These are phyloP conservation scores for Trametes meyenii DNA, from an alignment of 768 basidiomycete genomes.

Conservation along the genomic window DNA sequence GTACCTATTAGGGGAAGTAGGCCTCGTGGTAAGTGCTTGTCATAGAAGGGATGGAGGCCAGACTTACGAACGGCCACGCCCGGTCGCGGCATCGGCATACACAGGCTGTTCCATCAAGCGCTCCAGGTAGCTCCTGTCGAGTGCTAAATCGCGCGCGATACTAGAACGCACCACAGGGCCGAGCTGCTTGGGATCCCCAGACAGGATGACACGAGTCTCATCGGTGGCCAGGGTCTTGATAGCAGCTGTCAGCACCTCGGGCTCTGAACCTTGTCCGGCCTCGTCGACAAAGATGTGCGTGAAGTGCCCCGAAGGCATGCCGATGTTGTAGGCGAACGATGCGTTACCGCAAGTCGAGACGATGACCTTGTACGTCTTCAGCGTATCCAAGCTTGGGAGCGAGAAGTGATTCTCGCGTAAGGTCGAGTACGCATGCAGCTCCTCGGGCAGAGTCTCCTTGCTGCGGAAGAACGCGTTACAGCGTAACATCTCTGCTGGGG, in stretches of 20 bases:
- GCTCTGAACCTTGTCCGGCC: slow-evolving; percentile 73
- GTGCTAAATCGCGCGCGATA: slow-evolving; percentile 56
- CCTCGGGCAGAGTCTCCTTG: slow-evolving; percentile 39
- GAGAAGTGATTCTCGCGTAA: slow-evolving; percentile 41
- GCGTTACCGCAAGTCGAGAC: slow-evolving; percentile 69
- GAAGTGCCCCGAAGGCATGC: slow-evolving; percentile 63
- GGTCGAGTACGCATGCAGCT: slow-evolving; percentile 42
- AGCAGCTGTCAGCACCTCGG: slow-evolving; percentile 59
- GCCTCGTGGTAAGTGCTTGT: background rate
- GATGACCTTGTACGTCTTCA: slow-evolving; percentile 54
- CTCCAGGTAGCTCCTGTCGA: slow-evolving; percentile 64
- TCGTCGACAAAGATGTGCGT: slow-evolving; percentile 73
- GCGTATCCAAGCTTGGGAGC: slow-evolving; percentile 44
- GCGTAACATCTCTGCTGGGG: slow-evolving; percentile 49
- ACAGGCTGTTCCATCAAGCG: slow-evolving; percentile 41
- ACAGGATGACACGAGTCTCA: slow-evolving; percentile 59
- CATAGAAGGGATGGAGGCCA: background rate
- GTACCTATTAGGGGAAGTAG: background rate
- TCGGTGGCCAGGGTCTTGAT: slow-evolving; percentile 61
- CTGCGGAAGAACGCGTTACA: slow-evolving; percentile 59
- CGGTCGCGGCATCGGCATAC: slow-evolving; percentile 29
- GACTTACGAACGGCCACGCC: slow-evolving; percentile 37
- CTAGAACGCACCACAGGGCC: slow-evolving; percentile 67
- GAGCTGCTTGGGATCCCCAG: slow-evolving; percentile 73
- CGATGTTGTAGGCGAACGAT: slow-evolving; percentile 55